A percentile compares a stretch with the other conserved stretches of the same genome.
Conservation (phyloP, 139 green algal species). For the Medakamo hakoo region DNA sequence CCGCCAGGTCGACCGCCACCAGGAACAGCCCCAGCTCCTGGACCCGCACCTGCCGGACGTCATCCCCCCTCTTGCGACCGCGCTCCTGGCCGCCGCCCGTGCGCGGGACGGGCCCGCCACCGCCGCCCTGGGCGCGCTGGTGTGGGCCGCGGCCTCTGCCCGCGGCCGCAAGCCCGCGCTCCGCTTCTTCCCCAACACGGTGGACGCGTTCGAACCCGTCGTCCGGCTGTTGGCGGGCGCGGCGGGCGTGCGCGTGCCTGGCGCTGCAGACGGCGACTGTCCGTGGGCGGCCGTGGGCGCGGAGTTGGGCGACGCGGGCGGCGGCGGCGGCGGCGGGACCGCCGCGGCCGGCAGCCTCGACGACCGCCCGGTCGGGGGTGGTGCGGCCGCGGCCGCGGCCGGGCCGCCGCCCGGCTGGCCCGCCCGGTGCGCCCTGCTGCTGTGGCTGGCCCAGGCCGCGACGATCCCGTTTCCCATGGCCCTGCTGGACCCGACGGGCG, state of each 20-base stretch:
- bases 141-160: slow-evolving; percentile 62
- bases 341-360: background rate
- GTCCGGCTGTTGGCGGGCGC: slow-evolving; percentile 36
- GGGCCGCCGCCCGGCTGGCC: background rate
- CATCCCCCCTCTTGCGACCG: slow-evolving; percentile 42
- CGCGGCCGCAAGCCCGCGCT: slow-evolving; percentile 76
- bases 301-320: background rate
- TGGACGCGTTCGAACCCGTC: slow-evolving; percentile 59
- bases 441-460: slow-evolving; percentile 90
- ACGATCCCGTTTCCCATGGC: slow-evolving; percentile 66
- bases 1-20: slow-evolving; percentile 74
- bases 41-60: slow-evolving; percentile 72
- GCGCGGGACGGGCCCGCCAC: slow-evolving; percentile 9
- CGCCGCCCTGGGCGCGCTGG: slow-evolving; percentile 33
- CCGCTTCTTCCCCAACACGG: slow-evolving; percentile 77
- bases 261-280: background rate
- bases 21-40: slow-evolving; percentile 87
- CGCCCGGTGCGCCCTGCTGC: slow-evolving; percentile 57
- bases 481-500: background rate
- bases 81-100: slow-evolving; percentile 22
- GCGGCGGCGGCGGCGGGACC: background rate
- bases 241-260: slow-evolving; percentile 2
- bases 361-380: too few species aligned
- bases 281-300: background rate
- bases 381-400: background rate